These are phyloP conservation scores for Ambrosiella beaveri DNA, from an alignment of 2,329 filamentous ascomycete species.

Conservation along the genomic window DNA sequence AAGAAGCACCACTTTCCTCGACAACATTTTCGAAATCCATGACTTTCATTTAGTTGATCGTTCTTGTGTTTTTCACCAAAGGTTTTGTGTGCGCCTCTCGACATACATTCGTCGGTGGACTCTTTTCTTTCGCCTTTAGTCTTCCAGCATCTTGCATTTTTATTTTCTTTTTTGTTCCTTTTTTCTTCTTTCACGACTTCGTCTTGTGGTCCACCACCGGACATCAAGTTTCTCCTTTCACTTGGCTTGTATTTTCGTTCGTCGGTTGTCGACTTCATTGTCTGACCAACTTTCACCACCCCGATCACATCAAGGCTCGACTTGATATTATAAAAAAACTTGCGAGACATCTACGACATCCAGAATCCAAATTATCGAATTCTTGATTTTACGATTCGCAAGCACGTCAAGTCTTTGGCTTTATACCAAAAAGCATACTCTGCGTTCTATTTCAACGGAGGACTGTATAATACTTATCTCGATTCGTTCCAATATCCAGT, in stretches of 20 bases:
- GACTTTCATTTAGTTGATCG: not conserved
- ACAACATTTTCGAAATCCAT: conserved; percentile 9
- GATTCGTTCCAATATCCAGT: too few species aligned
- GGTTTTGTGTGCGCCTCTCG: conserved; percentile 13
- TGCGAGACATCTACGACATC: too few species aligned
- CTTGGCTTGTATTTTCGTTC: not conserved
- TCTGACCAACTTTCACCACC: not conserved
- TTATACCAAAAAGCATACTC: too few species aligned
- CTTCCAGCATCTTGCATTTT: not conserved
- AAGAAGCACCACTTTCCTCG: conserved; percentile 13
- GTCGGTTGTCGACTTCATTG: not conserved
- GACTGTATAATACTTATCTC: too few species aligned
- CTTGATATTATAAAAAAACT: too few species aligned
- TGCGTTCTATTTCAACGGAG: too few species aligned
- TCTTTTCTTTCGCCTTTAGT: not conserved
- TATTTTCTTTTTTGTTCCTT: not conserved
- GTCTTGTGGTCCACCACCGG: too few species aligned
- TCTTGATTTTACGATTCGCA: too few species aligned
- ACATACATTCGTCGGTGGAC: not conserved
- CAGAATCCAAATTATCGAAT: too few species aligned
- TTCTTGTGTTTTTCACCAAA: conserved; percentile 8
- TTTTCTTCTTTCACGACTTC: too few species aligned
- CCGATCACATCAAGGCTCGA: too few species aligned
- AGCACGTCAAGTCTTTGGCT: too few species aligned
- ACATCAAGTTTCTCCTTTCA: not conserved